phyloP scores from a whole-genome alignment of 768 basidiomycete genomes.

The Tulasnella sp. region DNA sequence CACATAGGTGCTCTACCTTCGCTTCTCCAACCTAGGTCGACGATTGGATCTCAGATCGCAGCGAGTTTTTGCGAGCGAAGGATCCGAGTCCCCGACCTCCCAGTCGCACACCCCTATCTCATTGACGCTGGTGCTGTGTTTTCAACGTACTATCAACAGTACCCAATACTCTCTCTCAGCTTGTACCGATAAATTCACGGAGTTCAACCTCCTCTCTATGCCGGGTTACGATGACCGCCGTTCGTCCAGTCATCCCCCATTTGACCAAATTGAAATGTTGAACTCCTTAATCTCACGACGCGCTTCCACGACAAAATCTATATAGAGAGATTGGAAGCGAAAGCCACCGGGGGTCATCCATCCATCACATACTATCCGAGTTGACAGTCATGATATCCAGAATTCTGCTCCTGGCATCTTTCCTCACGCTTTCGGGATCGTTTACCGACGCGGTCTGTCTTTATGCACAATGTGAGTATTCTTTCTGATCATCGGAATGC shows the following conservation, averaged over 20 bases:
- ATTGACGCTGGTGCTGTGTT: no score
- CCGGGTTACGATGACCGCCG: neutral
- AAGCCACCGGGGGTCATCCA: neutral
- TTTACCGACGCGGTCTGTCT: neutral
- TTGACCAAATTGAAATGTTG: neutral
- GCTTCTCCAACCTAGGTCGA: no score
- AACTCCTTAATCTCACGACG: neutral
- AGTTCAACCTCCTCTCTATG: neutral
- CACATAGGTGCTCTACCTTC: no score
- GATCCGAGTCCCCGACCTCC: no score
- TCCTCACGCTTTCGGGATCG: no score
- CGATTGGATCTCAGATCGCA: no score
- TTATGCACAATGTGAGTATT: neutral
- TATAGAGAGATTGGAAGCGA: neutral
- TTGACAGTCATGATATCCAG: neutral
- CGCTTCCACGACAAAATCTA: neutral
- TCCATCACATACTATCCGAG: neutral
- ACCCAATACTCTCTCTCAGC: neutral
- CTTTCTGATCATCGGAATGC: neutral
- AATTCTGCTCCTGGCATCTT: neutral
- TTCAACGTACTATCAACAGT: neutral
- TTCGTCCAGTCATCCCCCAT: neutral
- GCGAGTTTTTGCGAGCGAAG: no score
- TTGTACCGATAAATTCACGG: neutral
- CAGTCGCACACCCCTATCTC: no score